Percentiles rank a stretch among this genome's conserved stretches.
Conservation (phyloP, 768 basidiomycete species). For the Mycena latifolia region DNA sequence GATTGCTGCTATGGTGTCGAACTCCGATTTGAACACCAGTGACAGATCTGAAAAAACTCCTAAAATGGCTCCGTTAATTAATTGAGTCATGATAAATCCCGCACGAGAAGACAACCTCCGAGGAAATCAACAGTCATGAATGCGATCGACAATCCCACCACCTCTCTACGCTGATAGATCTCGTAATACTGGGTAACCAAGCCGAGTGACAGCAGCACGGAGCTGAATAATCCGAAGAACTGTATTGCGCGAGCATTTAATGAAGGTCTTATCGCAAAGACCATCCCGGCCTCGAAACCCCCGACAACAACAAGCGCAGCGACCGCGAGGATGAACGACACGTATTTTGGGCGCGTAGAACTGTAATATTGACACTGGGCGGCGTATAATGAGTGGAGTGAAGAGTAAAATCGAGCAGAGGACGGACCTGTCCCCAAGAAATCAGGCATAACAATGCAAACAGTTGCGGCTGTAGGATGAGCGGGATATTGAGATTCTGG, state of each 20-base stretch:
- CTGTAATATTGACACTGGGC: slow-evolving; percentile 78
- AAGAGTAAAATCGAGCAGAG: background rate
- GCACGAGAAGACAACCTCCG: slow-evolving; percentile 14
- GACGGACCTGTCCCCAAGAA: slow-evolving; percentile 76
- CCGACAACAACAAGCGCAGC: slow-evolving; percentile 59
- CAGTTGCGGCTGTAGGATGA: slow-evolving; percentile 75
- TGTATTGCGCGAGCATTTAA: slow-evolving; percentile 51
- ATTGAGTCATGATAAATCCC: background rate
- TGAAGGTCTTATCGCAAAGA: slow-evolving; percentile 68
- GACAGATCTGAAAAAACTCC: slow-evolving; percentile 79
- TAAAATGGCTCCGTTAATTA: slow-evolving; percentile 55
- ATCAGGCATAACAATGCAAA: slow-evolving; percentile 71
- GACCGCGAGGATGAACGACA: slow-evolving; percentile 51
- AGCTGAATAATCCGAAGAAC: slow-evolving; percentile 74
- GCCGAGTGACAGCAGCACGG: slow-evolving; percentile 65
- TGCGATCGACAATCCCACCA: slow-evolving; percentile 74
- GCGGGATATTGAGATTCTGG: slow-evolving; percentile 77
- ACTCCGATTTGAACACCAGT: slow-evolving; percentile 70
- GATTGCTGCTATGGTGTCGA: slow-evolving; percentile 75
- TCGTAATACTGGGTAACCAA: slow-evolving; percentile 78
- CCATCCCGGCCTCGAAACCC: slow-evolving; percentile 69
- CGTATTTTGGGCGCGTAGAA: slow-evolving; percentile 50
- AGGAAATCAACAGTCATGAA: slow-evolving; percentile 75
- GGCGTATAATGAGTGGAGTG: slow-evolving; percentile 16
- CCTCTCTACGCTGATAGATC: slow-evolving; percentile 73